Conservation (phyloP, 2,329 filamentous ascomycete genomes). For the Colletotrichum sp. region DNA sequence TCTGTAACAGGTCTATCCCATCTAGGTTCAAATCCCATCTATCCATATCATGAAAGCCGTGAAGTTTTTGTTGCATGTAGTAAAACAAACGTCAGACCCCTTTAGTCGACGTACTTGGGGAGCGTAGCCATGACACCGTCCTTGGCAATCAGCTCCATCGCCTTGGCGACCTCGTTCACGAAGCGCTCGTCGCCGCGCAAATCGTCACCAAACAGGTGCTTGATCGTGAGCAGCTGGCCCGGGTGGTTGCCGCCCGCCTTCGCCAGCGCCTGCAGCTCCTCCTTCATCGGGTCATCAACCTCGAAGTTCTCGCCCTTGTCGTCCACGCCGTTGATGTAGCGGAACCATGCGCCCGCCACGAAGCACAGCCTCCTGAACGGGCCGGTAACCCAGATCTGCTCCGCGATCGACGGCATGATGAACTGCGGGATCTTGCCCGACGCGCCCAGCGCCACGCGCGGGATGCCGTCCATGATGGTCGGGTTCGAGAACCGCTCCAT, state of each 20-base stretch:
- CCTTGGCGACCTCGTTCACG: constrained; percentile 48
- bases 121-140: constrained; percentile 55
- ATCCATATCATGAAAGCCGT: not conserved
- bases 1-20: not conserved
- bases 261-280: constrained; percentile 51
- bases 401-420: constrained; percentile 53
- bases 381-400: constrained; percentile 48
- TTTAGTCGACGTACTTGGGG: constrained; percentile 47
- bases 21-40: not conserved
- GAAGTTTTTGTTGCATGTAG: not conserved
- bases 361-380: constrained; percentile 55
- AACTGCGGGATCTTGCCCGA: constrained; percentile 61
- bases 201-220: constrained; percentile 56
- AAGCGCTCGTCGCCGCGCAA: constrained; percentile 53
- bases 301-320: constrained; percentile 47
- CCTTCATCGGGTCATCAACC: constrained; percentile 54
- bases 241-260: constrained; percentile 47
- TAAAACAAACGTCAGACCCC: not conserved
- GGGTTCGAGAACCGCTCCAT: constrained; percentile 62
- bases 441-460: constrained; percentile 54
- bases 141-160: constrained; percentile 49
- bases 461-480: constrained; percentile 60
- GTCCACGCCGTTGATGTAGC: constrained; percentile 54
- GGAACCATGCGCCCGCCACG: constrained; percentile 55
- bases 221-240: constrained; percentile 46